A percentile compares a stretch with the other conserved stretches of the same genome.
These are phyloP conservation scores for Calocera viscosa DNA, from an alignment of 768 basidiomycete species.

Conservation along the genomic window DNA sequence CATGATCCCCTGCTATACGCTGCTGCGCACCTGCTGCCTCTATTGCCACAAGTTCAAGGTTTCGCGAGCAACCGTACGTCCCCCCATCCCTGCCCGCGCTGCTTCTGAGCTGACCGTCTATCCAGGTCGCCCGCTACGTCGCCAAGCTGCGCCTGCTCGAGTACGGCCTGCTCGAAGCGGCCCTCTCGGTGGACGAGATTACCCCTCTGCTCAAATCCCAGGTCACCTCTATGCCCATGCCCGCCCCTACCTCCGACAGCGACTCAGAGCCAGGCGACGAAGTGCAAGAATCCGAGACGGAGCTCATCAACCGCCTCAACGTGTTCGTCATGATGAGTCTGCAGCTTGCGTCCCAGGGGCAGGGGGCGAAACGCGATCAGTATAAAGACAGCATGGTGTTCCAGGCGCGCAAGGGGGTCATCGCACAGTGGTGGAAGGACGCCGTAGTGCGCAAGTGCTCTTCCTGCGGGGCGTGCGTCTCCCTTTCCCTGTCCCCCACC, in stretches of 20 bases:
- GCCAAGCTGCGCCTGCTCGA: constrained; percentile 83
- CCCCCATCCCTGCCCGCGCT: no score
- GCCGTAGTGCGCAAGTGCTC: constrained; percentile 58
- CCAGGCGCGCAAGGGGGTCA: constrained; percentile 70
- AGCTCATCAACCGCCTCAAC: constrained; percentile 51
- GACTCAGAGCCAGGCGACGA: constrained; percentile 36
- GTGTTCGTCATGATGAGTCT: constrained; percentile 49
- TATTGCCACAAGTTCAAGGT: constrained; percentile 91
- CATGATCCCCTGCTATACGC: constrained; percentile 77
- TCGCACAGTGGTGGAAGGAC: constrained; percentile 65
- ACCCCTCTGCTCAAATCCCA: constrained; percentile 29
- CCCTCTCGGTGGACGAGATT: constrained; percentile 62
- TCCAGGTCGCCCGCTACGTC: constrained; percentile 65
- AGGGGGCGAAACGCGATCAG: constrained; percentile 53
- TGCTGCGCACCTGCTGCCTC: constrained; percentile 77
- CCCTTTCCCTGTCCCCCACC: constrained; percentile 10
- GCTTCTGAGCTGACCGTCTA: not conserved
- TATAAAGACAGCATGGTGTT: constrained; percentile 86
- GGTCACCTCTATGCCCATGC: constrained; percentile 18
- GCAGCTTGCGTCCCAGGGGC: constrained; percentile 27
- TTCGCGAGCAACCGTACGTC: constrained; percentile 52
- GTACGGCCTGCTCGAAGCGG: constrained; percentile 72
- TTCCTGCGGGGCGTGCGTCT: constrained; percentile 69
- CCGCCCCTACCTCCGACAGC: constrained; percentile 25
- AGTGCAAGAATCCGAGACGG: constrained; percentile 43